Conservation (phyloP, 108 stramenopile species). For the Skeletonema grethae region DNA sequence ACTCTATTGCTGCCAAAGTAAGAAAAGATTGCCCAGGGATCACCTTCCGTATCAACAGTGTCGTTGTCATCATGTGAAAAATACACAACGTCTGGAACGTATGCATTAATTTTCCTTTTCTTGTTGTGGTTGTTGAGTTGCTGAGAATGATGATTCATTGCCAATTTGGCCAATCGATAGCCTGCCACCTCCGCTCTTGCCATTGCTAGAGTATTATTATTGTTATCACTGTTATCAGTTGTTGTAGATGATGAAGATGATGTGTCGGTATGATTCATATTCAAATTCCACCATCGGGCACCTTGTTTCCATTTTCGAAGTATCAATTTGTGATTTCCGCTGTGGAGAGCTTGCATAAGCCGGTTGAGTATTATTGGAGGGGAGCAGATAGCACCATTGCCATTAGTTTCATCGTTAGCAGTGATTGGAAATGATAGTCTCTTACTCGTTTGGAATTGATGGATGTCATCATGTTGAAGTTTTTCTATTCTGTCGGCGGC, state of each 20-base stretch:
- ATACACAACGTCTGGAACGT: constrained; percentile 45
- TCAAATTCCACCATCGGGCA: constrained; percentile 84
- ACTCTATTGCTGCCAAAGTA: constrained; percentile 28
- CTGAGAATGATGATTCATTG: constrained; percentile 31
- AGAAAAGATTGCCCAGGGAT: constrained; percentile 43
- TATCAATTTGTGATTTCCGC: constrained; percentile 46
- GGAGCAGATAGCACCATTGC: not conserved
- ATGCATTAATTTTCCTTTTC: not conserved
- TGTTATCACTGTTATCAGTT: not conserved
- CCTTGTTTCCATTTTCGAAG: constrained; percentile 74
- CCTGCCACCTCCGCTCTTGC: constrained; percentile 70
- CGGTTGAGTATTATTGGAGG: constrained; percentile 7
- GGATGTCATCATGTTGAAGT: not conserved
- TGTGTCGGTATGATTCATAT: constrained; percentile 43
- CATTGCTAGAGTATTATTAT: constrained; percentile 22
- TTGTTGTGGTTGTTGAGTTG: not conserved
- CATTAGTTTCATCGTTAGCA: not conserved
- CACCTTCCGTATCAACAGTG: constrained; percentile 2
- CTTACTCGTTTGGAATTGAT: not conserved
- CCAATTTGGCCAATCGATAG: constrained; percentile 58
- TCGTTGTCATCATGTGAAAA: constrained; percentile 37
- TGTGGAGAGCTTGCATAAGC: constrained; percentile 19
- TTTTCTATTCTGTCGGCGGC: not conserved
- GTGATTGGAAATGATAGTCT: constrained; percentile 19
- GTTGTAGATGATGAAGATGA: constrained; percentile 1